Evolutionary conservation across 2,329 filamentous ascomycete genomes (phyloP).

Genomic region (Mycogone perniciosa): DNA sequence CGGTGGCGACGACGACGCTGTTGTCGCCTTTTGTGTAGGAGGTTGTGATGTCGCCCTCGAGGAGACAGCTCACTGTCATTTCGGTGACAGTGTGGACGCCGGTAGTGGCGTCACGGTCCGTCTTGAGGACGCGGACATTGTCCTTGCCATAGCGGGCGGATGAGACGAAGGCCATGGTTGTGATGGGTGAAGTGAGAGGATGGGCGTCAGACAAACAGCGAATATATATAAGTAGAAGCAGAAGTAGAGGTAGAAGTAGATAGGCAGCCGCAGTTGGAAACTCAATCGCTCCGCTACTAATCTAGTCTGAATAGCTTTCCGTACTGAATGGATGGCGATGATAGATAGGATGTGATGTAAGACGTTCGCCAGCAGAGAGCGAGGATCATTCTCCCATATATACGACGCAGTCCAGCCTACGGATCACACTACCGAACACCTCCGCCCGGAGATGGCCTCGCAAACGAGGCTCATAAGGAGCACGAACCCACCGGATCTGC

Average conservation of each 20-base stretch:
- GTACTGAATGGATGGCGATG: too few relatives aligned
- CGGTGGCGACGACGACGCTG: conserved; percentile 88
- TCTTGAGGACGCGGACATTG: conserved; percentile 97
- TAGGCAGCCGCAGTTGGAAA: too few relatives aligned
- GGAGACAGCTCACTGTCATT: conserved; percentile 87
- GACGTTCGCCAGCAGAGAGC: too few relatives aligned
- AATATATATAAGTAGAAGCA: too few relatives aligned
- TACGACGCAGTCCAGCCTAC: too few relatives aligned
- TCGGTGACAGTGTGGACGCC: conserved; percentile 82
- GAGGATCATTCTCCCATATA: too few relatives aligned
- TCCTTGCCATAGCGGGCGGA: conserved; percentile 84
- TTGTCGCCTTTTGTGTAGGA: conserved; percentile 95
- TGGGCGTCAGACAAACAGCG: not conserved
- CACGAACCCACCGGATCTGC: not conserved
- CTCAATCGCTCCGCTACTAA: too few relatives aligned
- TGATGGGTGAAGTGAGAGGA: conserved; percentile 12
- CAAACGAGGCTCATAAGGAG: not conserved
- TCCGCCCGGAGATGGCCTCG: too few relatives aligned
- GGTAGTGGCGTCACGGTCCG: conserved; percentile 69
- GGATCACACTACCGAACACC: too few relatives aligned
- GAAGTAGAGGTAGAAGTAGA: too few relatives aligned
- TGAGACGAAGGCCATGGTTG: conserved; percentile 48
- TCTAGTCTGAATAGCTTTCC: too few relatives aligned
- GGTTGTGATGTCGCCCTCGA: conserved; percentile 85
- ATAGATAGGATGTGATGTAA: too few relatives aligned